Evolutionary conservation across 2,329 filamentous ascomycete species (phyloP), one percentile per base, ranked within the genome.

Genomic region (Nigrograna mackinnonii): DNA sequence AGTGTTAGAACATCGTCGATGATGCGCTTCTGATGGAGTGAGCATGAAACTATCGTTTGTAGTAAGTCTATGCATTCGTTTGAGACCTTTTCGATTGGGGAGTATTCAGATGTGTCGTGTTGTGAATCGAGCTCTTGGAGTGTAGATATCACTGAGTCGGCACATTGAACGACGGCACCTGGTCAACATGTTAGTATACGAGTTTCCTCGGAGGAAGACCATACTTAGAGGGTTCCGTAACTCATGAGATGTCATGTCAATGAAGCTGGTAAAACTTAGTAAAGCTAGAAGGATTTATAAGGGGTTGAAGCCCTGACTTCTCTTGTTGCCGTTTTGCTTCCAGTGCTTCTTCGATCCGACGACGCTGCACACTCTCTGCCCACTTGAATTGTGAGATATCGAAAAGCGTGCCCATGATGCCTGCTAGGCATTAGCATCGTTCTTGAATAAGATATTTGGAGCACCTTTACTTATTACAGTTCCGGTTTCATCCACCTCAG

Each of bases 81-180:
- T 17, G 17, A 12, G 31, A 13, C 44, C 43, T 5, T 64, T 26
- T 6, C 58, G 53, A n/a, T 50, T 46, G 14, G 47, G 38, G 22
- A 57, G 42, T 18, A 47, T 45, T 3, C 57, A 46, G 3, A 39
- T 34, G 1, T 51, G 33, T 5, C 35, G 24, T 3, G 43, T 19
- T 4, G 40, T 24, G 5, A 31, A 6, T 38, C 22, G 19, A 61
- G 14, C 33, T 51, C 49, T 31, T 50, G 59, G 33, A 47, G 62
- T 35, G 59, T 62, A 9, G 60, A 55, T 7, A 70, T 61, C 20
- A 74, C 69, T 0, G 66, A 67, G 31, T 74, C 71, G 1, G 72
- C 71, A 39, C 64, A 68, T 43, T 73, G 71, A 16, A 74, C 46
- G 6, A 74, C 68, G 1, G 71, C 70, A 20, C n/a, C n/a, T n/a